phyloP scores from a whole-genome alignment of 2,329 filamentous ascomycete genomes.

The Erysiphe neolycopersici region DNA sequence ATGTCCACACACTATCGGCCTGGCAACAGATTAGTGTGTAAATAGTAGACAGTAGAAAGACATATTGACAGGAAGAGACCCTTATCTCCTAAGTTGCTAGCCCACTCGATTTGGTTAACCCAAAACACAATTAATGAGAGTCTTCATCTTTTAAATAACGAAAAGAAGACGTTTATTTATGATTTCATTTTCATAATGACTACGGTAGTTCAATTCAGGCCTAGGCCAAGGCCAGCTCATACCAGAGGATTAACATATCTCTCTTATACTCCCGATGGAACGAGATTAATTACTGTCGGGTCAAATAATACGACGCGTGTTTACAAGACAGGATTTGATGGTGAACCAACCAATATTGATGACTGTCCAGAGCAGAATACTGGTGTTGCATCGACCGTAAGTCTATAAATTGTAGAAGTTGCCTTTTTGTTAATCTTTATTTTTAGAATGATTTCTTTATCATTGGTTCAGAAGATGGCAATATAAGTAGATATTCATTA shows the following conservation, averaged over 20 bases:
- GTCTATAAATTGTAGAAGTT: not conserved
- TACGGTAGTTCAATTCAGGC: conserved; percentile 17
- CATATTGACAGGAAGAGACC: too few relatives aligned
- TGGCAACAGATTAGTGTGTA: too few relatives aligned
- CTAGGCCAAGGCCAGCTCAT: conserved; percentile 43
- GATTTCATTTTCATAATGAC: conserved; percentile 6
- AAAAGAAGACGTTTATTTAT: too few relatives aligned
- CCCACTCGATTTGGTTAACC: too few relatives aligned
- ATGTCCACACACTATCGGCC: too few relatives aligned
- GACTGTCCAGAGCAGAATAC: conserved; percentile 72
- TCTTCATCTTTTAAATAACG: too few relatives aligned
- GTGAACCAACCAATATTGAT: conserved; percentile 78
- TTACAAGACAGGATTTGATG: conserved; percentile 74
- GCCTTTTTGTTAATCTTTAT: not conserved
- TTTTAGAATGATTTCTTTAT: conserved; percentile 54
- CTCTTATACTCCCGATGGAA: conserved; percentile 71
- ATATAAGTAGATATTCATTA: conserved; percentile 82
- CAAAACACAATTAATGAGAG: too few relatives aligned
- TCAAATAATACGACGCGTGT: conserved; percentile 83
- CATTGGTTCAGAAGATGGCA: conserved; percentile 77
- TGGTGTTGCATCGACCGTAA: conserved; percentile 42
- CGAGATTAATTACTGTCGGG: conserved; percentile 68
- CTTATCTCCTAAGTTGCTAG: too few relatives aligned
- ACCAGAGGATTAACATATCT: conserved; percentile 69
- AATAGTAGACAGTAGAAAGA: too few relatives aligned